These are phyloP conservation scores for Macrolepiota albuminosa DNA, from an alignment of 768 basidiomycete species.

Conservation along the genomic window DNA sequence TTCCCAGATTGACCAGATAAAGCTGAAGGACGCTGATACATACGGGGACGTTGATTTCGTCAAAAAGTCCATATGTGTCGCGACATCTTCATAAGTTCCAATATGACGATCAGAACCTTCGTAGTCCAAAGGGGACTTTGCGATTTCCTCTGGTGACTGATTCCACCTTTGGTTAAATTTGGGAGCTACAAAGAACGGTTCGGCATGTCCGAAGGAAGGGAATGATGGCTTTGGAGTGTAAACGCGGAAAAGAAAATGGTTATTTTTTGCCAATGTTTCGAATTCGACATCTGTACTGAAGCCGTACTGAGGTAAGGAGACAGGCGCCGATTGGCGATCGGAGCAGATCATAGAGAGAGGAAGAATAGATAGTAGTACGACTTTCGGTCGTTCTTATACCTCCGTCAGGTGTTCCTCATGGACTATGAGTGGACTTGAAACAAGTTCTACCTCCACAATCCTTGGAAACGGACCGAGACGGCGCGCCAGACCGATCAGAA, in stretches of 20 bases:
- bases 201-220: conserved; percentile 45
- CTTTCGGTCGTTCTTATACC: conserved; percentile 14
- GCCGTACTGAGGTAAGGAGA: conserved; percentile 64
- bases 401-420: conserved; percentile 27
- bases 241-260: conserved; percentile 76
- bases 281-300: conserved; percentile 64
- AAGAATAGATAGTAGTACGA: background rate
- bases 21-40: conserved; percentile 75
- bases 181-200: conserved; percentile 67
- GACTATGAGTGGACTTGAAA: conserved; percentile 25
- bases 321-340: conserved; percentile 9
- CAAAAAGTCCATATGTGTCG: conserved; percentile 72
- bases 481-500: background rate
- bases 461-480: background rate
- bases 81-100: conserved; percentile 56
- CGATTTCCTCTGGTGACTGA: conserved; percentile 28
- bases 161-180: conserved; percentile 51
- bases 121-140: background rate
- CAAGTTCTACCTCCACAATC: conserved; percentile 6
- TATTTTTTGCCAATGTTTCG: conserved; percentile 52
- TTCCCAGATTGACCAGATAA: conserved; percentile 81
- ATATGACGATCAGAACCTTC: conserved; percentile 4
- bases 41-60: conserved; percentile 66
- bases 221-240: conserved; percentile 67
- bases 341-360: conserved; percentile 18